Conservation (phyloP, 176 grass and related monocot genomes). For the Triticum urartu region DNA sequence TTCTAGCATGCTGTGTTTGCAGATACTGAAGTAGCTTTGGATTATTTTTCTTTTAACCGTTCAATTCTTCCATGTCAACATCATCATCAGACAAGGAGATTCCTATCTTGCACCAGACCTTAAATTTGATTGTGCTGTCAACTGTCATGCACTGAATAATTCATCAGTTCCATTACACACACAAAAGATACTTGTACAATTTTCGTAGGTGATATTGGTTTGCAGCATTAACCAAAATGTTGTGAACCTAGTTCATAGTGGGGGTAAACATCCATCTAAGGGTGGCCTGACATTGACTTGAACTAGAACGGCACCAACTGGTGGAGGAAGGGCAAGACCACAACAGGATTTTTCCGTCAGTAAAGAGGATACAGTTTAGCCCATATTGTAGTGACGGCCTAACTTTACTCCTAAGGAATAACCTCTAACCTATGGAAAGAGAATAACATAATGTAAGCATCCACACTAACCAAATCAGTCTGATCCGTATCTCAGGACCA, state of each 20-base stretch:
- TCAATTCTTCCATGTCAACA: constrained; percentile 1
- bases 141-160: neutral
- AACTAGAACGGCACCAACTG: neutral
- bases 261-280: neutral
- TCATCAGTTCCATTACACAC: neutral
- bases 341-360: neutral
- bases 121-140: constrained; percentile 13
- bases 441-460: neutral
- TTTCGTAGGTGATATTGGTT: neutral
- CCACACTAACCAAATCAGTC: neutral
- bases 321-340: neutral
- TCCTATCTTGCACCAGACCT: neutral
- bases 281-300: neutral
- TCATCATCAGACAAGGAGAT: neutral
- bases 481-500: neutral
- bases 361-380: neutral
- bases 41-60: neutral
- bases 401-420: neutral
- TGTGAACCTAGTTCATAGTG: neutral
- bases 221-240: constrained; percentile 5
- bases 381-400: neutral
- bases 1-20: neutral
- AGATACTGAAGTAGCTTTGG: neutral
- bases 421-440: neutral
- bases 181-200: neutral